Evolutionary conservation across 2,329 filamentous ascomycete genomes (phyloP).

Genomic region (Aspergillus amoenus): DNA sequence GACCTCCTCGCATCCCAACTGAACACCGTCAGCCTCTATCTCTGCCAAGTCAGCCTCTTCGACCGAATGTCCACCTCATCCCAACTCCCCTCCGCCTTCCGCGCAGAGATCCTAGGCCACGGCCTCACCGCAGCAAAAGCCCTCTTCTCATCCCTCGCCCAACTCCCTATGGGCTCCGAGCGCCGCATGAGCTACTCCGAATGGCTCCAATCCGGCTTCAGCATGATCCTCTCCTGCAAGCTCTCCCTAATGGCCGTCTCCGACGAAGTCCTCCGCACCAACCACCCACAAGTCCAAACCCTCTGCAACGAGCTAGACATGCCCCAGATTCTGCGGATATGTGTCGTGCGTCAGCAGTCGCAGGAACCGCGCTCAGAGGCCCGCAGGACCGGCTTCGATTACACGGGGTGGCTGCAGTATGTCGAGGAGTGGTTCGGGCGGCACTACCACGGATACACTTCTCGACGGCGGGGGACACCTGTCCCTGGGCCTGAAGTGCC

Average conservation of each 20-base stretch:
- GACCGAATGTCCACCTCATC: constrained; percentile 14
- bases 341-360: background rate
- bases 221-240: constrained; percentile 14
- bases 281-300: background rate
- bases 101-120: constrained; percentile 12
- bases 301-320: background rate
- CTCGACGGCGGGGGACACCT: background rate
- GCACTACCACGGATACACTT: background rate
- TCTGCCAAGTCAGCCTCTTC: constrained; percentile 40
- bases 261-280: background rate
- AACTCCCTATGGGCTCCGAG: constrained; percentile 36
- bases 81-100: constrained; percentile 2
- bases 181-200: constrained; percentile 39
- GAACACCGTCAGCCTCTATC: constrained; percentile 39
- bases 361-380: background rate
- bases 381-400: background rate
- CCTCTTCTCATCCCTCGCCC: constrained; percentile 25
- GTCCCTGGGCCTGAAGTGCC: background rate
- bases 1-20: constrained; percentile 40
- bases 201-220: constrained; percentile 43
- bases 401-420: background rate
- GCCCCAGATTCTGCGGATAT: background rate
- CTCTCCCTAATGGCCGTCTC: constrained; percentile 2
- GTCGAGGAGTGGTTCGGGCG: background rate
- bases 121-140: constrained; percentile 11